A percentile compares a stretch with the other conserved stretches of the same genome.
phyloP scores from a whole-genome alignment of 139 green algal genomes.

The Picochlorum sp. region DNA sequence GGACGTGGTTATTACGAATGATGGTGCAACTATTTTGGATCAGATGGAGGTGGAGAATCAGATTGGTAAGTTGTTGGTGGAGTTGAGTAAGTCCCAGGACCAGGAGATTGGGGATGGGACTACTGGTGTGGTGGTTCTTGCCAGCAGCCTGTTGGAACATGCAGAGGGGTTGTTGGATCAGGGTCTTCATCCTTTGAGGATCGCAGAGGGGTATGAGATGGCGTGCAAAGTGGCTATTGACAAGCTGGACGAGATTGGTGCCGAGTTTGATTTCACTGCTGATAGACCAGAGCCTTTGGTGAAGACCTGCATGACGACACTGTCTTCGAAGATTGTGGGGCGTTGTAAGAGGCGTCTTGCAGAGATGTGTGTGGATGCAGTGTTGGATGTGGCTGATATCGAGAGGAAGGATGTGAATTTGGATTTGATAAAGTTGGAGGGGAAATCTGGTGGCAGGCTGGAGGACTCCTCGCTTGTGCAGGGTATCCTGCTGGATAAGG shows the following conservation, averaged over 20 bases:
- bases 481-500: constrained; percentile 98
- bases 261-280: constrained; percentile 65
- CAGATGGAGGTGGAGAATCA: constrained; percentile 99
- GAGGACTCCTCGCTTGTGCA: constrained; percentile 91
- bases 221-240: constrained; percentile 82
- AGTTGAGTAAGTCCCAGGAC: constrained; percentile 82
- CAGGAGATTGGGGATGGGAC: constrained; percentile 83
- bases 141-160: constrained; percentile 65
- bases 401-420: constrained; percentile 94
- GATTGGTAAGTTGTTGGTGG: constrained; percentile 97
- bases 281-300: constrained; percentile 88
- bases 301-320: constrained; percentile 97
- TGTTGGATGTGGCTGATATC: constrained; percentile 93
- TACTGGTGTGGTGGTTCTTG: constrained; percentile 87
- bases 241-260: constrained; percentile 58
- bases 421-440: constrained; percentile 94
- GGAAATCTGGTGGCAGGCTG: constrained; percentile 85
- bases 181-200: constrained; percentile 93
- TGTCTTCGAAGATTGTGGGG: constrained; percentile 98
- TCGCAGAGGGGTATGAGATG: constrained; percentile 98
- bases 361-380: constrained; percentile 96
- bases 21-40: constrained; percentile 98
- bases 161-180: constrained; percentile 93
- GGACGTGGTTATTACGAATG: constrained; percentile 98
- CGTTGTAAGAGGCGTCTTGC: constrained; percentile 90